A percentile compares a stretch with the other conserved stretches of the same genome.
Conservation (phyloP, 2,329 filamentous ascomycete species). For the Trichothecium roseum region DNA sequence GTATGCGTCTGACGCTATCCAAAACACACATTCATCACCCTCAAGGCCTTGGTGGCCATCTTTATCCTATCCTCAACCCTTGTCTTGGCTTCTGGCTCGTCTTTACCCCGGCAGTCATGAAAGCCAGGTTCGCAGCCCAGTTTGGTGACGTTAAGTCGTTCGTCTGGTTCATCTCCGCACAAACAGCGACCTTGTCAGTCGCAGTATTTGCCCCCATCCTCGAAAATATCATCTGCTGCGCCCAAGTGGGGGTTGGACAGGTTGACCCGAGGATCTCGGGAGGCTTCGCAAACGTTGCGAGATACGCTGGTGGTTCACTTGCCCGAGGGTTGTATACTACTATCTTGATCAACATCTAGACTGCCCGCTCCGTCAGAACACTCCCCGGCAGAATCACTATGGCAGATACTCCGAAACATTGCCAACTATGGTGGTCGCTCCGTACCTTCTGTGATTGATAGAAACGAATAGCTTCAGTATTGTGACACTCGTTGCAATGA, state of each 20-base stretch:
- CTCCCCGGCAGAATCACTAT: too few relatives aligned
- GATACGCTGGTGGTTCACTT: too few relatives aligned
- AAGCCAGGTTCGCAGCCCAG: slow-evolving; percentile 17
- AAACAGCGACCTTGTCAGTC: slow-evolving; percentile 35
- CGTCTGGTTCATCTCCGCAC: slow-evolving; percentile 21
- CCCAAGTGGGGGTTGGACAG: slow-evolving; percentile 36
- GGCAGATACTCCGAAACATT: too few relatives aligned
- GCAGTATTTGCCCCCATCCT: slow-evolving; percentile 17
- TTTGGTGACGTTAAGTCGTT: slow-evolving; percentile 17
- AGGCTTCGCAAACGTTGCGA: too few relatives aligned
- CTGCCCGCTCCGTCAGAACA: too few relatives aligned
- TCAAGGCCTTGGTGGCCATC: slow-evolving; percentile 27
- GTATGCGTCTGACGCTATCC: neutral
- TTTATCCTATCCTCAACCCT: slow-evolving; percentile 22
- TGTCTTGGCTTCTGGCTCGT: slow-evolving; percentile 27
- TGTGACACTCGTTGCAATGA: too few relatives aligned
- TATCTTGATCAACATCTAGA: too few relatives aligned
- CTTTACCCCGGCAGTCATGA: slow-evolving; percentile 18
- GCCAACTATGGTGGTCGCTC: too few relatives aligned
- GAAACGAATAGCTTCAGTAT: too few relatives aligned
- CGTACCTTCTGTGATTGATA: too few relatives aligned
- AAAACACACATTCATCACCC: slow-evolving; percentile 14
- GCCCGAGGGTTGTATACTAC: too few relatives aligned
- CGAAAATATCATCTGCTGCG: slow-evolving; percentile 17
- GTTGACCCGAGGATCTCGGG: too few relatives aligned